phyloP scores from a whole-genome alignment of 495 filamentous ascomycete genomes.

The Coniosporium apollinis region DNA sequence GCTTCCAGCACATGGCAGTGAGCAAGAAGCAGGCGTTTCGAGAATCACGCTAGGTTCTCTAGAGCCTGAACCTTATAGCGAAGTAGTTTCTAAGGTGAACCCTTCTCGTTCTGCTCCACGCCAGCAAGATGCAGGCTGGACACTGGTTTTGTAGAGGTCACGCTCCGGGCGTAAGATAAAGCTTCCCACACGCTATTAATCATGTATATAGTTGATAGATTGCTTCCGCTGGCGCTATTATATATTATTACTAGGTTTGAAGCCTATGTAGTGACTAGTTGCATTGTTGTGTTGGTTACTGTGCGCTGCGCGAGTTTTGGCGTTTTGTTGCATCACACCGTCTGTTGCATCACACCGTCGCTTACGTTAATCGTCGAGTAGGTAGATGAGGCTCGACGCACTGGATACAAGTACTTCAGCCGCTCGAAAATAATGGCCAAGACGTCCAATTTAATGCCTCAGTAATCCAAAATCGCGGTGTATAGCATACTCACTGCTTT shows the following conservation, averaged over 20 bases:
- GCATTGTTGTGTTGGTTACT: neutral
- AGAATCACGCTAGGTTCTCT: neutral
- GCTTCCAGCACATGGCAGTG: neutral
- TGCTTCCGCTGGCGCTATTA: neutral
- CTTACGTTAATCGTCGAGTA: slow-evolving; percentile 1
- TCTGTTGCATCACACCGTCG: neutral
- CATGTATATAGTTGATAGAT: neutral
- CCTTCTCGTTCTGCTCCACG: neutral
- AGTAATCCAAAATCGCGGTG: no score
- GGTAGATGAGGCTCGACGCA: no score
- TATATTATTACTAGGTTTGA: neutral
- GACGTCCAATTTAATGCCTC: no score
- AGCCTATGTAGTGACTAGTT: neutral
- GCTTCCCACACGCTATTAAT: neutral
- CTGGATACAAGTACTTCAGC: no score
- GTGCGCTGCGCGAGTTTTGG: neutral
- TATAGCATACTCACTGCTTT: no score
- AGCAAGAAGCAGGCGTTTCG: neutral
- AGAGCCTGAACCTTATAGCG: neutral
- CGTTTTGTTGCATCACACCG: neutral
- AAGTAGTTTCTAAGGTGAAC: neutral
- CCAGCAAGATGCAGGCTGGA: neutral
- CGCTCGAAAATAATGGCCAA: no score
- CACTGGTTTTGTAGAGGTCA: neutral
- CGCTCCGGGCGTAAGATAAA: neutral